Percentiles rank a stretch among this genome's conserved stretches.
Conservation (phyloP, 805 yeast species). For the Lipomyces orientalis region DNA sequence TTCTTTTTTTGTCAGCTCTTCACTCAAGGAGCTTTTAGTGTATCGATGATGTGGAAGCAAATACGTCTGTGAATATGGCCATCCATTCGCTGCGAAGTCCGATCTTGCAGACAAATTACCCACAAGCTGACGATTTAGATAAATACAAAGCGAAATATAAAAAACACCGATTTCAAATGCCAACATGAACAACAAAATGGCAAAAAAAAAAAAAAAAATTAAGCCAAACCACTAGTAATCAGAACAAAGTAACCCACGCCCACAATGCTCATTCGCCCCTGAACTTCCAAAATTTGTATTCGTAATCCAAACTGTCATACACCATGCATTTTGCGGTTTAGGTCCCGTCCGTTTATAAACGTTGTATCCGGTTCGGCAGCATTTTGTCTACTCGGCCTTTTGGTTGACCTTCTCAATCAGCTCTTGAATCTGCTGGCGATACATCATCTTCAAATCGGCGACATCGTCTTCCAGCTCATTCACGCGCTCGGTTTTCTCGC, state of each 20-base stretch:
- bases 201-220: background rate
- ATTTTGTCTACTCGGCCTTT: background rate
- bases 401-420: constrained; percentile 61
- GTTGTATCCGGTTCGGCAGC: too few relatives aligned
- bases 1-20: too few relatives aligned
- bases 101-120: too few relatives aligned
- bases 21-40: background rate
- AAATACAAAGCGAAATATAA: background rate
- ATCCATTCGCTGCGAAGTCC: background rate
- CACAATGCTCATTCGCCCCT: background rate
- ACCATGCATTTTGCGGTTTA: background rate
- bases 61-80: background rate
- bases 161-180: constrained; percentile 4
- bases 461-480: constrained; percentile 89
- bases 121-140: background rate
- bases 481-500: constrained; percentile 85
- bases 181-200: background rate
- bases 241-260: background rate
- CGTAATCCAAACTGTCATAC: background rate
- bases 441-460: constrained; percentile 82
- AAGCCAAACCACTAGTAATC: too few relatives aligned
- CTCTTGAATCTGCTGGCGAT: constrained; percentile 84
- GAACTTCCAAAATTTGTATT: background rate
- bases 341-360: background rate
- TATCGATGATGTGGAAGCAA: background rate